Percentiles rank a stretch among this genome's conserved stretches.
phyloP scores from a whole-genome alignment of 2,329 filamentous ascomycete genomes.

The Talaromyces piceae region DNA sequence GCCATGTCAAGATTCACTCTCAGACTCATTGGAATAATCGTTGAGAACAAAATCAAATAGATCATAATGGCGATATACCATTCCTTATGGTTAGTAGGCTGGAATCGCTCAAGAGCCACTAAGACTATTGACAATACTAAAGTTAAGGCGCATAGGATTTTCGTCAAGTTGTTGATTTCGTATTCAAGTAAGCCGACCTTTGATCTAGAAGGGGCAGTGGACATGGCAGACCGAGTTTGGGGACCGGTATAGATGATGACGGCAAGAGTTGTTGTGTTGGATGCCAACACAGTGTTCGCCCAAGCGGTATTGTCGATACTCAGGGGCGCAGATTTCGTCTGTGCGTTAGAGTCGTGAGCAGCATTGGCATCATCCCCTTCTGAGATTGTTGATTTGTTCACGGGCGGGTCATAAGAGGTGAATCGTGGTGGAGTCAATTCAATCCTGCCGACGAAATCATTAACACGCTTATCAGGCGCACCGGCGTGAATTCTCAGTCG shows the following conservation, averaged over 20 bases:
- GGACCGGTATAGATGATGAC: slow-evolving; percentile 92
- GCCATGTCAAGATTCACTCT: slow-evolving; percentile 96
- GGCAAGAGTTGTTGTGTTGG: slow-evolving; percentile 78
- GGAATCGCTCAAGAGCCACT: slow-evolving; percentile 78
- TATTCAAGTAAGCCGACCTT: slow-evolving; percentile 91
- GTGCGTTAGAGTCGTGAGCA: slow-evolving; percentile 13
- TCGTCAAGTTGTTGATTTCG: slow-evolving; percentile 95
- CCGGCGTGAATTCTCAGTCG: slow-evolving; percentile 67
- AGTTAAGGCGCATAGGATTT: slow-evolving; percentile 87
- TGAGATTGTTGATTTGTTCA: slow-evolving; percentile 22
- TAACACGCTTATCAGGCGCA: slow-evolving; percentile 87
- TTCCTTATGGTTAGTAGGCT: slow-evolving; percentile 42
- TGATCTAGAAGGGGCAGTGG: slow-evolving; percentile 82
- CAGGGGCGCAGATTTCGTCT: slow-evolving; percentile 59
- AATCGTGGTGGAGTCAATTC: slow-evolving; percentile 57
- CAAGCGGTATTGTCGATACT: slow-evolving; percentile 97
- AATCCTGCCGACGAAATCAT: slow-evolving; percentile 87
- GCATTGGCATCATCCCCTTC: slow-evolving; percentile 15
- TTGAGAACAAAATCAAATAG: slow-evolving; percentile 98
- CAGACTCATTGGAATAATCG: slow-evolving; percentile 93
- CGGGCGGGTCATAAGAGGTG: slow-evolving; percentile 38
- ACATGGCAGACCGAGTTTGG: slow-evolving; percentile 87
- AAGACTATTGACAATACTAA: slow-evolving; percentile 78
- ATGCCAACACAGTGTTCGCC: slow-evolving; percentile 96
- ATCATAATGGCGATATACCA: slow-evolving; percentile 99